Evolutionary conservation across 2,329 filamentous ascomycete genomes (phyloP).

Genomic region (Botrytis pseudocinerea): DNA sequence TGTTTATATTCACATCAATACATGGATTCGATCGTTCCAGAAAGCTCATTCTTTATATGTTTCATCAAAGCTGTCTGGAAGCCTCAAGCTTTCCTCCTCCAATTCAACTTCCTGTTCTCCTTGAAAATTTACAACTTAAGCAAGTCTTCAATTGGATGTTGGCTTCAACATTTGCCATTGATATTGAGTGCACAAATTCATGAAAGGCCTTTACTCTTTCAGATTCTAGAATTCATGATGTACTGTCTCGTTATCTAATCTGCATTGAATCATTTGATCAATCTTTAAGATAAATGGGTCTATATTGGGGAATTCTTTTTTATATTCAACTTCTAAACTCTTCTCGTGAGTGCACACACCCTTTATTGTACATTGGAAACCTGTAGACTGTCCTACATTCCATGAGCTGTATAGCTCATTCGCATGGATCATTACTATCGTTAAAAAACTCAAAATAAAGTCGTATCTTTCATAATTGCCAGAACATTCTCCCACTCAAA

Average conservation of each 20-base stretch:
- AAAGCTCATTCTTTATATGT: neutral
- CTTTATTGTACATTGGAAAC: neutral
- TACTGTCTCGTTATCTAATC: neutral
- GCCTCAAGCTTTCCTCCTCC: no score
- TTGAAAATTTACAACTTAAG: no score
- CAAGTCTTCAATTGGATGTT: neutral
- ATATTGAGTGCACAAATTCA: neutral
- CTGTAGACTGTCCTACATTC: neutral
- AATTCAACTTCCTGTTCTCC: no score
- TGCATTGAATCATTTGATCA: neutral
- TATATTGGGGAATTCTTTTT: rapidly evolving
- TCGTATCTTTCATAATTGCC: neutral
- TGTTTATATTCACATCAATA: neutral
- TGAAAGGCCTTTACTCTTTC: neutral
- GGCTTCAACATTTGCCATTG: neutral
- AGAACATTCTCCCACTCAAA: neutral
- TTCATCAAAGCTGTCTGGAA: neutral
- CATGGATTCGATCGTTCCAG: neutral
- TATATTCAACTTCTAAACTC: neutral
- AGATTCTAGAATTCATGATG: neutral
- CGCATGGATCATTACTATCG: neutral
- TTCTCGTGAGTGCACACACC: neutral
- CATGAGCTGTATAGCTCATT: neutral
- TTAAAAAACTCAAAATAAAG: neutral
- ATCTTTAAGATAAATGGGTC: neutral